Base-by-base conservation (phyloP, 108 stramenopile genomes). In the Skeletonema potamos region DNA sequence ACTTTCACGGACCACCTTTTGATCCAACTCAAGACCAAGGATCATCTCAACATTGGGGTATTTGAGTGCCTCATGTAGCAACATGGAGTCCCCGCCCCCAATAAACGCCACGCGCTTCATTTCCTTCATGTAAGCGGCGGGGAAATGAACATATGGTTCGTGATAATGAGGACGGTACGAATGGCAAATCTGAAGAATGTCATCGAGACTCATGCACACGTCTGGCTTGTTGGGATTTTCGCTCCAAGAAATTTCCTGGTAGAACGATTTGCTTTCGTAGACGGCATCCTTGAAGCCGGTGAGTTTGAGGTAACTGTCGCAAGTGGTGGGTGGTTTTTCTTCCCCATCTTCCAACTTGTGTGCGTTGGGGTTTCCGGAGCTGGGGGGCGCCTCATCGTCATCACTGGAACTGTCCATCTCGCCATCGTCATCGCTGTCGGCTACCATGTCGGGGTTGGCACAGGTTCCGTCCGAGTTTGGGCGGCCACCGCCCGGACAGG, bases 21-120 rank as follows among this genome's bases (percentile, higher is more conserved):
- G 92, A 76, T 93, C 92, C 28, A 95, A 56, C 63, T 95, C 94
- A 46, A 95, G 76, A 12, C 94, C 94, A 17, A 95, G 80, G 12
- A 91, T 86, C 33, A 86, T 41, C 56, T 95, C 89, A 17, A 95
- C 62, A 36, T 72, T 73, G 28, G 88, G 88, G 56, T 92, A 95
- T 71, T 95, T 92, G 65, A 92, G 65, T 0, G 74, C 66, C 67
- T 95, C 94, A 61, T 95, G 89, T 63, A 95, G 58, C 1, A 95
- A 66, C 94, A 95, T 95, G 61, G 90, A 81, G 46, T 95, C 94
- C 9, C 94, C 94, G n/a, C 94, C 94, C 22, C 94, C 94, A 55
- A 95, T 81, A 44, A 89, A 95, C 8, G 88, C 62, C 9, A 89
- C 78, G n/a, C 88, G 84, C 54, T 83, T 82, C 36, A 93, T 72